Evolutionary conservation across 352 stramenopile species (phyloP), one percentile per base, ranked within the genome.

Genomic region (Globisporangium mamillatum): DNA sequence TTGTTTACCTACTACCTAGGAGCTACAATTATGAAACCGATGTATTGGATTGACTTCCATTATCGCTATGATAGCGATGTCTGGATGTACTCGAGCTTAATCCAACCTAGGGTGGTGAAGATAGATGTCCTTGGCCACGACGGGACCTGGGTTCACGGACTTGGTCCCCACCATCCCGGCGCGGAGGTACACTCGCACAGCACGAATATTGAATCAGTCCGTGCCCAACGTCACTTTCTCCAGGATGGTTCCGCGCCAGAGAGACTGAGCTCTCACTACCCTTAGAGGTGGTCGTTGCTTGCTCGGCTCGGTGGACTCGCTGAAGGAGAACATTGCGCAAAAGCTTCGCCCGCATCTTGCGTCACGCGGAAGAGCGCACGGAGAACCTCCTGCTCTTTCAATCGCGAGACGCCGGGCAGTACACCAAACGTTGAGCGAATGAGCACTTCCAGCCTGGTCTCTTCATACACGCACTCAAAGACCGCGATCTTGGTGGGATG

Each of bases 161-260:
- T 27, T 22, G 3, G 41, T 64, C 46, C 56, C 59, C 38, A 56
- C 41, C 59, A 64, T 56, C 38, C 41, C 16, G 4, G 38, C 59
- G 16, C 27, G 10, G 4, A 55, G 24, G 24, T 64, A 64, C 38
- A 41, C 59, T 12, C 59, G 59, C 59, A 56, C 38, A 14, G 59
- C 59, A 25, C 27, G 56, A 7, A 41, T 14, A 6, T 64, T 64
- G 25, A 64, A 56, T 16, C 38, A 14, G 27, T 64, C 41, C 1
- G 59, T 64, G 18, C 24, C 59, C 10, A 64, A 12, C 7, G 59
- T 44, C 59, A 56, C 12, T 36, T 38, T 34, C 48, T 44, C 58
- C 14, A 63, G 12, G 3, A 36, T 6, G 24, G 6, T 27, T 10
- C 52, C 52, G 10, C 52, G 24, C 52, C 52, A 58, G 8, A 58